These are phyloP conservation scores for Trypanosoma cruzi DNA, from an alignment of 208 protist species.

Conservation along the genomic window DNA sequence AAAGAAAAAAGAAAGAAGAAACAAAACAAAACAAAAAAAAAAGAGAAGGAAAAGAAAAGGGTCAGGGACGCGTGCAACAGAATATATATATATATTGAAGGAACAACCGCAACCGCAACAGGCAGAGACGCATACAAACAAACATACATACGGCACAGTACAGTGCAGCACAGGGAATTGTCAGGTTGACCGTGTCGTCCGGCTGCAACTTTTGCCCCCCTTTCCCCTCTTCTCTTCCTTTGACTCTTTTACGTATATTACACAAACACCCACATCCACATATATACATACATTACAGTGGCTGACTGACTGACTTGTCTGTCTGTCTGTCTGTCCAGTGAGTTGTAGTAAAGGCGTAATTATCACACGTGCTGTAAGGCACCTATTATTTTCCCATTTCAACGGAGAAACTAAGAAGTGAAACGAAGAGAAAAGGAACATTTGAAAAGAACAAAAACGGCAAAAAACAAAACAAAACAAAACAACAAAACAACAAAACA, in stretches of 20 bases:
- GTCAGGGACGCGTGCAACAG: background rate
- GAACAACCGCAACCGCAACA: no score
- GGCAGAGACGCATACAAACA: no score
- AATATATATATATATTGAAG: no score
- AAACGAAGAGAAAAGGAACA: conserved; percentile 2
- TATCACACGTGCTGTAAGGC: background rate
- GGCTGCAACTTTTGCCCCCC: background rate
- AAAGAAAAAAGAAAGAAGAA: background rate
- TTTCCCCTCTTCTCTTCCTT: background rate
- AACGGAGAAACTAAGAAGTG: conserved; percentile 4
- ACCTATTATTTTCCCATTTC: background rate
- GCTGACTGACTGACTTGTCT: no score
- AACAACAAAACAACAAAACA: conserved; percentile 10
- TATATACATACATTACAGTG: no score
- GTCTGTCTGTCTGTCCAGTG: no score
- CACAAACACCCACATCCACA: no score
- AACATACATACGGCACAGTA: no score
- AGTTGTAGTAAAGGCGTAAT: background rate
- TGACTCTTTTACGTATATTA: no score
- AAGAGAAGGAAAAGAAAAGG: background rate
- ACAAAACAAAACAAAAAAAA: no score
- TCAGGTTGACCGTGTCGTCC: background rate
- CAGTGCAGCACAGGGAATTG: no score
- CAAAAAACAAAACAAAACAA: conserved; percentile 3
- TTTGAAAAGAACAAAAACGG: background rate